Conservation (phyloP, 2,329 filamentous ascomycete genomes). For the Daldinia sp. region DNA sequence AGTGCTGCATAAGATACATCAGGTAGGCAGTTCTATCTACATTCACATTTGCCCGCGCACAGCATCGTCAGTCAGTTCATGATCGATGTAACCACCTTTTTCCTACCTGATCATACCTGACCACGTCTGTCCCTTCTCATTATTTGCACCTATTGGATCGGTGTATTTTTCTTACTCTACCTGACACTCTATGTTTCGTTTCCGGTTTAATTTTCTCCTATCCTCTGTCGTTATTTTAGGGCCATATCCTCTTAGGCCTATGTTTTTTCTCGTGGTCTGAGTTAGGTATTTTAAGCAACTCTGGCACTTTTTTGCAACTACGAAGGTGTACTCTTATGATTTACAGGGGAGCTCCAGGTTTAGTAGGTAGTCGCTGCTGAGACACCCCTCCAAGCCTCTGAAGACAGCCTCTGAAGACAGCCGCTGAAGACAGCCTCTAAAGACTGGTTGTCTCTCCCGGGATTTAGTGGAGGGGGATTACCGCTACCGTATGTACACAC, state of each 20-base stretch:
- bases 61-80: slow-evolving; percentile 21
- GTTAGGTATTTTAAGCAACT: no score
- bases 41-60: slow-evolving; percentile 10
- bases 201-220: not conserved
- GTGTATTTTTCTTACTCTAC: not conserved
- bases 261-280: not conserved
- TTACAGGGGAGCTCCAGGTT: slow-evolving; percentile 13
- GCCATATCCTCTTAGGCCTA: not conserved
- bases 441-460: slow-evolving; percentile 22
- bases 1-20: no score
- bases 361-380: not conserved
- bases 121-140: not conserved
- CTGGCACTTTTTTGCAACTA: no score
- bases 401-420: slow-evolving; percentile 29
- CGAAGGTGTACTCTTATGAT: slow-evolving; percentile 17
- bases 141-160: slow-evolving; percentile 1
- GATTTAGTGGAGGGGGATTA: slow-evolving; percentile 32
- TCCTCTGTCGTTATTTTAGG: not conserved
- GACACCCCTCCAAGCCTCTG: slow-evolving; percentile 19
- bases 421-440: slow-evolving; percentile 30
- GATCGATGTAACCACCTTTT: slow-evolving; percentile 29
- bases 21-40: no score
- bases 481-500: slow-evolving; percentile 22
- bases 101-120: slow-evolving; percentile 38
- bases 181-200: not conserved